Evolutionary conservation across 305 asterid species (phyloP).

Genomic region (Fraxinus velutina): DNA sequence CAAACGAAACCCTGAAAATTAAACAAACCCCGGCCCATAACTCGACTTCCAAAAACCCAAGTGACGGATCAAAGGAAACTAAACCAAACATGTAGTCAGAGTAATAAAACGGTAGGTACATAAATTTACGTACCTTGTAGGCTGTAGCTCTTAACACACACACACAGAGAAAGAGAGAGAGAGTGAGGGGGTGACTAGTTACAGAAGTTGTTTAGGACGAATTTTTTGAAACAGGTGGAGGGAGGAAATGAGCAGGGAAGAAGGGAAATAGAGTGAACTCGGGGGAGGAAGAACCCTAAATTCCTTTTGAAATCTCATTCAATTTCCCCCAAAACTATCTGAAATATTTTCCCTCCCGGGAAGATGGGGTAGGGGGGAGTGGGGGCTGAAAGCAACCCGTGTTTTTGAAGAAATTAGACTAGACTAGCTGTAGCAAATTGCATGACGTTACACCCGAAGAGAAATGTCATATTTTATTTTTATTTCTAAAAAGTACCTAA

Average conservation of each 20-base stretch:
- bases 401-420: not conserved
- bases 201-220: not conserved
- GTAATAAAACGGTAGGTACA: not conserved
- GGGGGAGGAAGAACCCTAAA: conserved; percentile 33
- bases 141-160: not conserved
- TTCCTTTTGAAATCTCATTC: conserved; percentile 36
- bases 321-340: conserved; percentile 31
- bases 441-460: not conserved
- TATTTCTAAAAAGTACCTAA: too few relatives aligned
- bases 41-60: not conserved
- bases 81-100: not conserved
- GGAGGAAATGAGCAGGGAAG: not conserved
- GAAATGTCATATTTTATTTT: not conserved
- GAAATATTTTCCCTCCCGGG: conserved; percentile 13
- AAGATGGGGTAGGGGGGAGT: not conserved
- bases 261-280: not conserved
- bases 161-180: too few relatives aligned
- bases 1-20: conserved; percentile 26
- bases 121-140: conserved; percentile 5
- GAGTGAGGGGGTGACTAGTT: not conserved
- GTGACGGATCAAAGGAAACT: not conserved
- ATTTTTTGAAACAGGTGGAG: conserved; percentile 1
- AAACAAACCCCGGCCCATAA: conserved; percentile 8
- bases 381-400: not conserved
- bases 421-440: not conserved